Conservation (phyloP, 108 stramenopile genomes). For the Fragilaria radians region DNA sequence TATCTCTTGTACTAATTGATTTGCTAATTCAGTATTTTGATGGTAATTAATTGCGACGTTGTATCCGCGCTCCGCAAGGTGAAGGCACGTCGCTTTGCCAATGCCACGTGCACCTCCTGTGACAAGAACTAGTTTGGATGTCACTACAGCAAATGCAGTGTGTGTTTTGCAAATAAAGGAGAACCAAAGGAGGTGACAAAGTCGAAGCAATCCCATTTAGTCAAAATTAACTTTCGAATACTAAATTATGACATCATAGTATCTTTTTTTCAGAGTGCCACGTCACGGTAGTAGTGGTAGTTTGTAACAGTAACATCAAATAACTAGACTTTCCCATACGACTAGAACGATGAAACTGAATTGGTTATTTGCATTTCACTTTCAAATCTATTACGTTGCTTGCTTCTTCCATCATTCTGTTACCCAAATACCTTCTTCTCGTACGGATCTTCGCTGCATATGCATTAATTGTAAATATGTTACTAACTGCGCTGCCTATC, state of each 20-base stretch:
- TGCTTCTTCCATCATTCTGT: not conserved
- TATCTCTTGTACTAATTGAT: constrained; percentile 5
- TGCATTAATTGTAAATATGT: constrained; percentile 77
- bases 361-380: not conserved
- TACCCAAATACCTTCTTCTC: not conserved
- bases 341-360: not conserved
- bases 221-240: not conserved
- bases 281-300: not conserved
- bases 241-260: not conserved
- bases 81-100: constrained; percentile 15
- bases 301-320: too few species aligned
- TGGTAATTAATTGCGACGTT: constrained; percentile 17
- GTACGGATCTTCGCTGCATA: constrained; percentile 40
- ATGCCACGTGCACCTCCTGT: constrained; percentile 25
- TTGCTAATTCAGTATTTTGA: constrained; percentile 12
- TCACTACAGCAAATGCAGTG: not conserved
- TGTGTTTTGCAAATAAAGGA: not conserved
- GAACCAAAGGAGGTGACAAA: not conserved
- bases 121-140: constrained; percentile 10
- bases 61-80: constrained; percentile 13
- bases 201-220: not conserved
- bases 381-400: not conserved
- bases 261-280: not conserved
- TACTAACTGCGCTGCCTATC: constrained; percentile 73
- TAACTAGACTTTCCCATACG: too few species aligned